Percentiles rank a stretch among this genome's conserved stretches.
phyloP scores from a whole-genome alignment of 2,329 filamentous ascomycete genomes.

The Clarireedia homoeocarpa region DNA sequence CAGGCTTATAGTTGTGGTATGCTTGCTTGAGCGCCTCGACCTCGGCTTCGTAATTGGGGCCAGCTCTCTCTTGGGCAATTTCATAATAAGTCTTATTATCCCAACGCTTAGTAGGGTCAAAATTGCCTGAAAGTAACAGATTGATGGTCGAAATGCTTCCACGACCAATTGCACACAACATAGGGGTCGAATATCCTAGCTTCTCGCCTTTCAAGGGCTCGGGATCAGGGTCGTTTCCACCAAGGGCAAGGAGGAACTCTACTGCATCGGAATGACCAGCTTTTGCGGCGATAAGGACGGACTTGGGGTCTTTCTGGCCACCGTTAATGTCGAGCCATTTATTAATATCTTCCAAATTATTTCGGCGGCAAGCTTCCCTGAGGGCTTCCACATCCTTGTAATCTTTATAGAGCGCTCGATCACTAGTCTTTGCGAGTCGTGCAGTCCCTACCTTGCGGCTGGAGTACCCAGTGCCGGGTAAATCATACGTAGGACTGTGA shows the following conservation, averaged over 20 bases:
- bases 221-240: constrained; percentile 58
- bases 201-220: constrained; percentile 48
- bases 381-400: constrained; percentile 26
- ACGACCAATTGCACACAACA: constrained; percentile 88
- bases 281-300: constrained; percentile 83
- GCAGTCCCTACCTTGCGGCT: constrained; percentile 42
- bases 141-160: constrained; percentile 79
- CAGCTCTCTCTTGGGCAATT: constrained; percentile 60
- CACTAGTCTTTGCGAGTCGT: constrained; percentile 55
- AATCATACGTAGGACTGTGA: constrained; percentile 40
- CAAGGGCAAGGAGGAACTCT: constrained; percentile 38
- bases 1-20: constrained; percentile 54
- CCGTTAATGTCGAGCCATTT: constrained; percentile 48
- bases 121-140: constrained; percentile 70
- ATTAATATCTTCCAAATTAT: constrained; percentile 54
- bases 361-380: constrained; percentile 50
- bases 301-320: constrained; percentile 64
- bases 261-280: constrained; percentile 67
- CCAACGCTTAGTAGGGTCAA: constrained; percentile 72
- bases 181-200: constrained; percentile 76
- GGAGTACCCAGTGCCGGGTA: constrained; percentile 11
- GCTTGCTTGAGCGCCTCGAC: constrained; percentile 70
- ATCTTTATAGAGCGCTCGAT: constrained; percentile 55
- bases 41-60: constrained; percentile 87
- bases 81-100: constrained; percentile 80